Percentiles rank a stretch among this genome's conserved stretches.
These are phyloP conservation scores for Magnaporthiopsis rhizophila DNA, from an alignment of 2,329 filamentous ascomycete genomes.

Conservation along the genomic window DNA sequence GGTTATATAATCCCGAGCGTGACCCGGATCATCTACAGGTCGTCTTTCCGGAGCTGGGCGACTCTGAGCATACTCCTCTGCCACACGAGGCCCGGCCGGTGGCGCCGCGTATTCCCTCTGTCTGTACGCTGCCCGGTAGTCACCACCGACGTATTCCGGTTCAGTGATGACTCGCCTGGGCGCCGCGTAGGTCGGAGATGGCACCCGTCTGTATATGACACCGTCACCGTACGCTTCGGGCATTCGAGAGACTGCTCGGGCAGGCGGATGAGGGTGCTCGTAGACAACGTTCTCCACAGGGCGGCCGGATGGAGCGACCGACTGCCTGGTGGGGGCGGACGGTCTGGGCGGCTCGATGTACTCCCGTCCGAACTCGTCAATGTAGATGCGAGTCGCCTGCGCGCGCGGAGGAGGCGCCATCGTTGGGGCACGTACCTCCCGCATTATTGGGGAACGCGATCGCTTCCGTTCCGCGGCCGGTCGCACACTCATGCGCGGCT, in stretches of 20 bases:
- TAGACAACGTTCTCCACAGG: slow-evolving; percentile 38
- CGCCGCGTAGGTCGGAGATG: slow-evolving; percentile 37
- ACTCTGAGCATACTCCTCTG: slow-evolving; percentile 35
- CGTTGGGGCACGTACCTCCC: slow-evolving; percentile 36
- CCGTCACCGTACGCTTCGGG: slow-evolving; percentile 42
- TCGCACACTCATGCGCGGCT: slow-evolving; percentile 38
- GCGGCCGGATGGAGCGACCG: slow-evolving; percentile 39
- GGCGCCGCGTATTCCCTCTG: slow-evolving; percentile 51
- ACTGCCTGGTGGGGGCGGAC: slow-evolving; percentile 35
- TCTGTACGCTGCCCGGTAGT: slow-evolving; percentile 43
- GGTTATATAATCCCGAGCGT: slow-evolving; percentile 43
- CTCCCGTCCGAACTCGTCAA: slow-evolving; percentile 77
- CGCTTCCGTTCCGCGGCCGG: slow-evolving; percentile 39
- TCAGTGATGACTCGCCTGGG: slow-evolving; percentile 54
- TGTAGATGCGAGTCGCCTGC: slow-evolving; percentile 58
- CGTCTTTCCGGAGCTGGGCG: slow-evolving; percentile 23
- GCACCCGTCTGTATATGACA: slow-evolving; percentile 39
- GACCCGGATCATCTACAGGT: slow-evolving; percentile 31
- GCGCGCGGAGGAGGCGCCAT: slow-evolving; percentile 40
- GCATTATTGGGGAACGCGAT: slow-evolving; percentile 38
- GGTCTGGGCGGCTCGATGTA: slow-evolving; percentile 53
- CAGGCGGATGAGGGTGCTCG: slow-evolving; percentile 45
- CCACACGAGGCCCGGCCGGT: slow-evolving; percentile 31
- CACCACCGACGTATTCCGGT: slow-evolving; percentile 46
- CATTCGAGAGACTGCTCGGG: slow-evolving; percentile 43